phyloP scores from a whole-genome alignment of 2,329 filamentous ascomycete genomes.

The Aureobasidium sp. region DNA sequence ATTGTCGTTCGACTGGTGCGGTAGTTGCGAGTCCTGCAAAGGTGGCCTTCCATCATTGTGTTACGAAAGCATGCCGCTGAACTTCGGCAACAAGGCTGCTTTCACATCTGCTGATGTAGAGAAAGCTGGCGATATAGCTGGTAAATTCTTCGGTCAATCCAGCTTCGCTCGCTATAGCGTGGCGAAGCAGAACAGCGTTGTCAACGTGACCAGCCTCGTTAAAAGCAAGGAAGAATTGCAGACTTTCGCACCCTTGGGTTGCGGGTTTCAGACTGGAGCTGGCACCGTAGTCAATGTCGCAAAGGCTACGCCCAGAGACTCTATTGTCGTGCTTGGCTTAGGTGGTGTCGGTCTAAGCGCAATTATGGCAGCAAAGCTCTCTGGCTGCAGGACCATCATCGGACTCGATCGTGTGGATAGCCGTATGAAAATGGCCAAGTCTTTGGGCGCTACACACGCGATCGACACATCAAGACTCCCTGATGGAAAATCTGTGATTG shows the following conservation, averaged over 20 bases:
- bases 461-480: conserved; percentile 30
- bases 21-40: conserved; percentile 42
- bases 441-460: conserved; percentile 36
- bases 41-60: conserved; percentile 43
- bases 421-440: conserved; percentile 33
- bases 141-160: conserved; percentile 44
- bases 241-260: conserved; percentile 40
- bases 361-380: conserved; percentile 43
- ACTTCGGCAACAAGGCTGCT: conserved; percentile 31
- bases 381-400: conserved; percentile 33
- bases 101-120: conserved; percentile 23
- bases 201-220: conserved; percentile 37
- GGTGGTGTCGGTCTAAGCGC: conserved; percentile 43
- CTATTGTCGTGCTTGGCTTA: conserved; percentile 38
- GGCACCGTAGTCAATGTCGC: conserved; percentile 37
- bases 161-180: conserved; percentile 37
- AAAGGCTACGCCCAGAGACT: conserved; percentile 30
- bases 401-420: conserved; percentile 34
- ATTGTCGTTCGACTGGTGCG: conserved; percentile 43
- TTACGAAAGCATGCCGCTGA: conserved; percentile 40
- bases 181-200: conserved; percentile 33
- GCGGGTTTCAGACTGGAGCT: conserved; percentile 41
- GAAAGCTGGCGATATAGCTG: conserved; percentile 28
- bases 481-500: conserved; percentile 28
- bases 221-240: conserved; percentile 35